Evolutionary conservation across 306 rosid genomes (phyloP).

Genomic region (Abrus precatorius): DNA sequence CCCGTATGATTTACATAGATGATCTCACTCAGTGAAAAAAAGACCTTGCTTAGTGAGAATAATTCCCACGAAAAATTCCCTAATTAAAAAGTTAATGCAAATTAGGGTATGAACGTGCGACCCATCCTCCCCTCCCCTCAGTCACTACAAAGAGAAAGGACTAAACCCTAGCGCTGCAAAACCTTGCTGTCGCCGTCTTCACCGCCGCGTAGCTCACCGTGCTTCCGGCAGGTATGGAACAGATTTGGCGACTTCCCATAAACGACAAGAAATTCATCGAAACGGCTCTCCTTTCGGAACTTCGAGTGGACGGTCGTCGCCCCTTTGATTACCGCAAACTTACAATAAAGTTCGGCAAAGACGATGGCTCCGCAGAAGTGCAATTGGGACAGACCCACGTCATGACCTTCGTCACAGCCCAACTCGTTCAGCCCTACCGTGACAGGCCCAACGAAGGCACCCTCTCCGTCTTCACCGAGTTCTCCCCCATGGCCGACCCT

Average conservation of each 20-base stretch:
- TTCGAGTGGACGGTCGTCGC: constrained; percentile 85
- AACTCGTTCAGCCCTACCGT: constrained; percentile 77
- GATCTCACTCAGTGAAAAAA: no score
- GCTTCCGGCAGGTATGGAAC: constrained; percentile 60
- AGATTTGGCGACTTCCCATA: constrained; percentile 62
- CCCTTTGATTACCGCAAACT: constrained; percentile 84
- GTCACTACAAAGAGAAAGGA: no score
- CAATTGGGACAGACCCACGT: constrained; percentile 85
- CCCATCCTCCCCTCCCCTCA: no score
- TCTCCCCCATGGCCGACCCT: constrained; percentile 98
- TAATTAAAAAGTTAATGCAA: no score
- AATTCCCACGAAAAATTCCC: no score
- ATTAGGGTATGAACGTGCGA: no score
- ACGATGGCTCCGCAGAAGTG: constrained; percentile 81
- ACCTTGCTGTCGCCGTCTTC: no score
- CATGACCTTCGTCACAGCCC: constrained; percentile 74
- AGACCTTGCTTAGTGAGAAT: no score
- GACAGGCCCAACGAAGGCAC: constrained; percentile 92
- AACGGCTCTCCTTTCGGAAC: constrained; percentile 67
- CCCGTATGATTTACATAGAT: no score
- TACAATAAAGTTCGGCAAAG: constrained; percentile 70
- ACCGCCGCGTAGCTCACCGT: no score
- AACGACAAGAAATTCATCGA: constrained; percentile 77
- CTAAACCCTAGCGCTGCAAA: no score
- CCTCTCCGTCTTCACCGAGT: constrained; percentile 86